A percentile compares a stretch with the other conserved stretches of the same genome.
Conservation (phyloP, 345 rosid genomes). For the Eucalyptus pauciflora region DNA sequence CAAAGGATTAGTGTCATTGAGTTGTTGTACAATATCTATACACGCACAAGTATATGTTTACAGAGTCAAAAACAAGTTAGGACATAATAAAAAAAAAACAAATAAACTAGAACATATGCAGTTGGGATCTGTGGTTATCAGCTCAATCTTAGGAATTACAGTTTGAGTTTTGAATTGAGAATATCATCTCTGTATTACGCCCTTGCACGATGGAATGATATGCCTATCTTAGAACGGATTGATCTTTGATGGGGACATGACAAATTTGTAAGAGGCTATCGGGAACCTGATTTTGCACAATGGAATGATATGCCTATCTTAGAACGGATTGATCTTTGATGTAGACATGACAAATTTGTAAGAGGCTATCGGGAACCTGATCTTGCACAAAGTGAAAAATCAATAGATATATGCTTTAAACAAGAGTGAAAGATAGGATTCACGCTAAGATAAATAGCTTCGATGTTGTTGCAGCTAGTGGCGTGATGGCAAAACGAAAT, state of each 20-base stretch:
- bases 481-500: not conserved
- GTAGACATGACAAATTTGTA: not conserved
- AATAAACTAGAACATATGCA: not conserved
- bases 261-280: not conserved
- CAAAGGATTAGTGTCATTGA: not conserved
- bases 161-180: not conserved
- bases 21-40: not conserved
- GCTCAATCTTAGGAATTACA: not conserved
- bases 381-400: not conserved
- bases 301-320: not conserved
- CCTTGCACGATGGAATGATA: not conserved
- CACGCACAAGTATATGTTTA: not conserved
- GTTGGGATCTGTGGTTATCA: not conserved
- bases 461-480: not conserved
- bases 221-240: not conserved
- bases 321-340: not conserved
- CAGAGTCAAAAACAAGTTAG: not conserved
- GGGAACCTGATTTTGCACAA: not conserved
- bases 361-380: not conserved
- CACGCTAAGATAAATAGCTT: not conserved
- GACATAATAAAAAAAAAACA: not conserved
- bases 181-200: not conserved
- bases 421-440: not conserved
- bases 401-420: not conserved
- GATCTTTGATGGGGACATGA: not conserved